Evolutionary conservation across 2,329 filamentous ascomycete species (phyloP), one percentile per base, ranked within the genome.

Genomic region (Annulohypoxylon truncatum): DNA sequence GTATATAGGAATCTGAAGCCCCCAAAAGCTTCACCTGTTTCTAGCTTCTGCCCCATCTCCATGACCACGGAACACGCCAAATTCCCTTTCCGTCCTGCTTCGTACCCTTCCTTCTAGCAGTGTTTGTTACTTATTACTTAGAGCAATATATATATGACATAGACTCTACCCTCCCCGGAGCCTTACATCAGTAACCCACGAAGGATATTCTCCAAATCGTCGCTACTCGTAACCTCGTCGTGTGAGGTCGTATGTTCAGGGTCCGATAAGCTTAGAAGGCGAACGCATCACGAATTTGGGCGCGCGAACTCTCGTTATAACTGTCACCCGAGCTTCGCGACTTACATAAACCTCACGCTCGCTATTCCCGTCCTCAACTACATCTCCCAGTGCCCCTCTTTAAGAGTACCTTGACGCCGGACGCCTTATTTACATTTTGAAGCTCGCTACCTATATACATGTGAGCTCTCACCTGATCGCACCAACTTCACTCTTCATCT

Each of bases 1-100:
- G 63, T 61, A 51, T 74, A 73, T 73, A 74, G 61, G 69, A 68
- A 70, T 58, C 63, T 66, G 50, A 61, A 63, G 62, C 64, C 69
- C 73, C 73, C 72, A 66, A 72, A 69, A 65, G 44, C 67, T 69
- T 70, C 67, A 66, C 18, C 64, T 58, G 22, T 69, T 65, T 66
- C 69, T 61, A 60, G 22, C 68, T 65, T 67, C 69, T 72, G 68
- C 67, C 72, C 67, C 72, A 71, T 71, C 64, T 68, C 52, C 54
- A 69, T 53, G 64, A 64, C 47, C 22, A 57, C 61, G 42, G 58
- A 54, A 40, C 48, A 63, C 58, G 44, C 47, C 52, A 67, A 59
- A 59, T 35, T 52, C 35, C 33, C 35, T 59, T 18, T 54, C 57
- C 40, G 33, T 53, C 28, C 50, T 55, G n/a, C 53, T 15, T 35